phyloP scores from a whole-genome alignment of 805 yeast species.

The Jamesozyma spencerorum region DNA sequence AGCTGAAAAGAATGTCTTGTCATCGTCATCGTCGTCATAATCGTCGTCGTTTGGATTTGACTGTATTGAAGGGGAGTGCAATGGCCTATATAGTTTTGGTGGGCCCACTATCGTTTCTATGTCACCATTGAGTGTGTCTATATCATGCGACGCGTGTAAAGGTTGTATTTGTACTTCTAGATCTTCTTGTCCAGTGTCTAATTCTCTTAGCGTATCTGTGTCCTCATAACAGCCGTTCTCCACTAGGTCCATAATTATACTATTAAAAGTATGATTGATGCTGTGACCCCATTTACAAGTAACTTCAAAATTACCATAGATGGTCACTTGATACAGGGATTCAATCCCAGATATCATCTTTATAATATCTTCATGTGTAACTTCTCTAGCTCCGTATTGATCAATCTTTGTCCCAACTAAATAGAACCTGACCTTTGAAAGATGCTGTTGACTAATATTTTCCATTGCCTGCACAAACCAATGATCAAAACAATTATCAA shows the following conservation, averaged over 20 bases:
- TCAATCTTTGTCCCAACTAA: conserved; percentile 41
- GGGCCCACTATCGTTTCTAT: too few species aligned
- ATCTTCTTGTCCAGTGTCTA: background rate
- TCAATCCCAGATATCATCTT: conserved; percentile 27
- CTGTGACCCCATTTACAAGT: conserved; percentile 35
- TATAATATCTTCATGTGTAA: conserved; percentile 34
- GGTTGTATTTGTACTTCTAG: too few species aligned
- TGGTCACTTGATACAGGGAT: conserved; percentile 25
- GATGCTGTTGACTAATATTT: conserved; percentile 22
- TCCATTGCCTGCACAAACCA: conserved; percentile 38
- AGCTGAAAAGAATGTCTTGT: background rate
- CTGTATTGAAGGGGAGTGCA: too few species aligned
- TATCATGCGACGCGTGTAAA: too few species aligned
- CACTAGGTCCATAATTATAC: conserved; percentile 34
- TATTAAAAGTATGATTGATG: conserved; percentile 33
- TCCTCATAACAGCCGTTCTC: conserved; percentile 32
- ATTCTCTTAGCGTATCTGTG: background rate
- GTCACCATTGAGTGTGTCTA: too few species aligned
- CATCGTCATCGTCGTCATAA: background rate
- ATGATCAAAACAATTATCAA: conserved; percentile 31
- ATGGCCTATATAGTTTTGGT: too few species aligned
- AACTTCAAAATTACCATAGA: conserved; percentile 39
- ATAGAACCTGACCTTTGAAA: conserved; percentile 31
- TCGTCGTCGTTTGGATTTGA: too few species aligned
- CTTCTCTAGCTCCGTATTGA: conserved; percentile 29